Base-by-base conservation (phyloP, 306 rosid genomes). In the Notholithocarpus densiflorus region DNA sequence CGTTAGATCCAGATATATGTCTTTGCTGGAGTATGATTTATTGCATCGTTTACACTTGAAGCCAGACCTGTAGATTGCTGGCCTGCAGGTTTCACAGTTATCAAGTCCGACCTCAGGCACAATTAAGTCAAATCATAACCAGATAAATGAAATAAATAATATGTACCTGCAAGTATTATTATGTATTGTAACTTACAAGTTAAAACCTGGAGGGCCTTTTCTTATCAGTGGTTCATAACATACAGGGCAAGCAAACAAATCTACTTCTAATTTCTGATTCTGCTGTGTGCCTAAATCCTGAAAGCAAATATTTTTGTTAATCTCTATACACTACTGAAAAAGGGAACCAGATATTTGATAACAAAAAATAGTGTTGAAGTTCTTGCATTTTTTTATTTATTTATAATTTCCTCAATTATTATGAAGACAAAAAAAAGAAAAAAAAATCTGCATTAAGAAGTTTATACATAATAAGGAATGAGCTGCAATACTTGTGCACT, bases 61-160 rank as follows among this genome's bases (percentile, higher is more conserved):
- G 75, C 94, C 97, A 64, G 95, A 89, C 86, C 99, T 91, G 82
- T 90, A 93, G 34, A 95, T 90, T 77, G 98, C 96, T 85, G 89
- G 84, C 80, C 99, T 95, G 89, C 77, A 73, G 61, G 59, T 73
- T 87, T 27, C 31, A 9, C 21, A 75, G 60, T 73, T 48, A 75
- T 48, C 37, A 27, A 73, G 77, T 78, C 64, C 56, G 64, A 81
- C 71, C 45, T 31, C 21, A 66, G 72, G 40, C 14, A 71, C 32
- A 71, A 57, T 73, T 48, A 43, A 68, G 29, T 70, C 24, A 56
- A 64, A 27, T 9, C 43, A 14, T 64, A 56, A 73, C 72, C 62
- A 11, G 61, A 82, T 31, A 56, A 65, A 65, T 32, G 48, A 65
- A 31, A 8, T 13, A 18, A 65, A 65, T 11, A 31, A 32, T 4